phyloP scores from a whole-genome alignment of 306 rosid genomes.

The Lathyrus tuberosus region DNA sequence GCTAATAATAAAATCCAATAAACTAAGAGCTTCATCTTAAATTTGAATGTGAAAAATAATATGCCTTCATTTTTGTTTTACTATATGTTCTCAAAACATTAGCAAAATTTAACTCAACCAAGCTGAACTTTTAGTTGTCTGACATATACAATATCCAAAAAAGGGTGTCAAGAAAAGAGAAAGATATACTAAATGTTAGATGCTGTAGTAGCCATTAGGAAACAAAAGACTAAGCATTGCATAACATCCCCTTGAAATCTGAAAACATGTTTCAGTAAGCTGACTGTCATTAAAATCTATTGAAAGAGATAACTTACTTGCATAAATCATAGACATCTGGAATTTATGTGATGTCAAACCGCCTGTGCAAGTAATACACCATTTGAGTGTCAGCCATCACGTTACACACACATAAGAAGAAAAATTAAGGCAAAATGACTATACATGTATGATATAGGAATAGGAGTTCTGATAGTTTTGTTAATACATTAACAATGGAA shows the following conservation, averaged over 20 bases:
- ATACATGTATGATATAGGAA: constrained; percentile 8
- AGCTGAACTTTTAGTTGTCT: constrained; percentile 29
- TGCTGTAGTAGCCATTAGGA: background rate
- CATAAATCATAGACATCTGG: constrained; percentile 96
- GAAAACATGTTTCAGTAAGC: constrained; percentile 26
- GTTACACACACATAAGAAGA: constrained; percentile 11
- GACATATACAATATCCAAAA: constrained; percentile 12
- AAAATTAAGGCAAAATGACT: constrained; percentile 22
- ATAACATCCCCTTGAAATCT: background rate
- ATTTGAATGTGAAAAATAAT: background rate
- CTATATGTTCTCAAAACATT: constrained; percentile 19
- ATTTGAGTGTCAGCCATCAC: constrained; percentile 23
- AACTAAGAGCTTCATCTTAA: background rate
- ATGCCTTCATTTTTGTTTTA: constrained; percentile 11
- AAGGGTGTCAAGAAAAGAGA: background rate
- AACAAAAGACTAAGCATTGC: background rate
- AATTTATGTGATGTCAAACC: constrained; percentile 91
- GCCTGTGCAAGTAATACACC: constrained; percentile 66
- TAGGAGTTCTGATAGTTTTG: constrained; percentile 11
- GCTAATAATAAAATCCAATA: background rate
- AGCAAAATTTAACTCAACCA: background rate
- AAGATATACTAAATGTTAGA: background rate
- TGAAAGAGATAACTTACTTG: constrained; percentile 72
- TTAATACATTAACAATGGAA: constrained; percentile 9
- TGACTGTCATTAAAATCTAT: constrained; percentile 1